Evolutionary conservation across 306 rosid genomes (phyloP), one percentile per base, ranked within the genome.

Genomic region (Cicer pinnatifidum): DNA sequence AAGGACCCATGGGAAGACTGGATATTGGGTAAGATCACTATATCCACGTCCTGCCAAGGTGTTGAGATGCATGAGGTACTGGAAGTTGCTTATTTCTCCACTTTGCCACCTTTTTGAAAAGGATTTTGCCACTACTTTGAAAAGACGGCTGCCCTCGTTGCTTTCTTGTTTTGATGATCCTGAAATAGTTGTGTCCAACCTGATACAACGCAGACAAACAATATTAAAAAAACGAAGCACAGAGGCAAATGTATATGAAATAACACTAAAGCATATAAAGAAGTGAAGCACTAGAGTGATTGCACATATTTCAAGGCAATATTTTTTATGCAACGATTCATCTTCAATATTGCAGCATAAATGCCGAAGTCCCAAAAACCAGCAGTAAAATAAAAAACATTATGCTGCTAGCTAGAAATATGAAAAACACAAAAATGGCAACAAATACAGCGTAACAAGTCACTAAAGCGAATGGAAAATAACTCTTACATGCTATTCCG

Each of bases 31-130:
- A 76, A 95, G 97, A 85, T 95, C 99, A 78, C 97, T 95, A 82
- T 95, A 95, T 47, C 99, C 99, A 60, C 99, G 99, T 48, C 99
- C 99, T n/a, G 99, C 99, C 87, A 92, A 89, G 72, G 99, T 95
- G 77, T 95, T 95, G 58, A 95, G 97, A 86, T 92, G 97, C 99
- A 95, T 95, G 80, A 95, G 97, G 84, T 95, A 95, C 71, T 95
- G 99, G 78, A 95, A 95, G 78, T 95, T 95, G 92, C 96, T 95
- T 73, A 92, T 95, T 83, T 95, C 99, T 71, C 99, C 99, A 85
- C 69, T 91, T 76, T 95, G 99, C 99, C 99, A 95, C 80, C 99
- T 87, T 82, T 89, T 95, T 19, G 97, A 95, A 87, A 95, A 95
- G 52, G 99, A 95, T 81, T 95, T 95, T 53, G 99, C 96, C 87